Evolutionary conservation across 1,284 basidiomycete species (phyloP), one percentile per base, ranked within the genome.

Genomic region (Termitomyces sp.): DNA sequence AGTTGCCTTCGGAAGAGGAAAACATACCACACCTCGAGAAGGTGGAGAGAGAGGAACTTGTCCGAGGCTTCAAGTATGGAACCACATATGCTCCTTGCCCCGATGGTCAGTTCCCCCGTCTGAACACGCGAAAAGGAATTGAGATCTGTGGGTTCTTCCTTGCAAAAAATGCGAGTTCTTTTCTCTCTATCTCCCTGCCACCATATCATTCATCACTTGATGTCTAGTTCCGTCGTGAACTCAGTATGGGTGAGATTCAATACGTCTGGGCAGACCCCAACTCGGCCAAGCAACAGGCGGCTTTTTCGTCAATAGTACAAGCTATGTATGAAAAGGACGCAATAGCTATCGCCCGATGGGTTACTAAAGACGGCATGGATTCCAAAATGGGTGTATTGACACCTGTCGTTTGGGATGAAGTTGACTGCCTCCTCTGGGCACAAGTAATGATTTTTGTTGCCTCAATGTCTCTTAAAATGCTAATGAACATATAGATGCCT

Each of bases 31-130:
- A 64, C 19, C 53, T 70, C 26, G 76, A 79, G 63, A 80, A 76
- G 60, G 79, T 90, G 4, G 85, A 88, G 59, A 84, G 86, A 64
- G 89, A 93, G 55, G 76, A 86, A 15, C 82, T 94, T 13, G 75
- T 89, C 19, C 80, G 82, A 58, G 96, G 94, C 0, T 98, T 90
- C 79, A 91, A 93, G 68, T 97, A 98, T 62, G 96, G 96, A 5
- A 86, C 90, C 3, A 91, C 88, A 2, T 93, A 94, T 68, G 87
- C 87, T 1, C 92, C 93, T 1, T 86, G 88, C 68, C 87, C 90
- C 2, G 90, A 92, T 42, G 90, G 82, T 5, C 80, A 87, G 50
- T 95, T 94, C 62, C 80, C 81, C 40, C 79, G 77, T 53, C 72
- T 94, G 30, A 73, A 77, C 3, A 91, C 92, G 1, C 80, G 75